phyloP scores from a whole-genome alignment of 148 eudicot genomes.

The Rheum nobile region DNA sequence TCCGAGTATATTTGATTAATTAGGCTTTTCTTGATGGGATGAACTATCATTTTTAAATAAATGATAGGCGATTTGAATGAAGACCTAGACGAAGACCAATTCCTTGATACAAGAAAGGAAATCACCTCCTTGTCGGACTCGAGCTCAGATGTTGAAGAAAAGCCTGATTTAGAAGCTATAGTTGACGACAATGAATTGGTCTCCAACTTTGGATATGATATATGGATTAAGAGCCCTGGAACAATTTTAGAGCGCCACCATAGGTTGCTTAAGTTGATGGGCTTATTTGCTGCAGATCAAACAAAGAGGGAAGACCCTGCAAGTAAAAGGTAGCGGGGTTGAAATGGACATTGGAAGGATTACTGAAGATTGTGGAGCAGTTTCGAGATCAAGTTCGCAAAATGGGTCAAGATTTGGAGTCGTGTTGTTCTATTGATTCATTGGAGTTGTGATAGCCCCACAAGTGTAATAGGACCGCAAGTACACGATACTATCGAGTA shows the following conservation, averaged over 20 bases:
- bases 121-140: slow-evolving; percentile 49
- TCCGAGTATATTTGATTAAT: slow-evolving; percentile 8
- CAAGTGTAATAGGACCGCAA: too few relatives aligned
- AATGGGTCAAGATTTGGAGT: slow-evolving; percentile 26
- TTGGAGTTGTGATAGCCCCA: slow-evolving; percentile 22
- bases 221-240: slow-evolving; percentile 55
- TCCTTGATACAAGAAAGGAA: slow-evolving; percentile 61
- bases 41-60: slow-evolving; percentile 19
- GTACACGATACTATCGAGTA: too few relatives aligned
- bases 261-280: slow-evolving; percentile 54
- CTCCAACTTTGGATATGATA: slow-evolving; percentile 36
- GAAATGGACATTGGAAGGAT: slow-evolving; percentile 21
- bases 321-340: slow-evolving; percentile 8
- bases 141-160: slow-evolving; percentile 32
- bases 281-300: slow-evolving; percentile 17
- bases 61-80: slow-evolving; percentile 23
- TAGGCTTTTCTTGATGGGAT: slow-evolving; percentile 10
- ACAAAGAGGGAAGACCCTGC: slow-evolving; percentile 15
- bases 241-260: slow-evolving; percentile 45
- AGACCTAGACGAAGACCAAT: slow-evolving; percentile 44
- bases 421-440: slow-evolving; percentile 25
- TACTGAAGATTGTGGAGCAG: slow-evolving; percentile 35
- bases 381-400: slow-evolving; percentile 26
- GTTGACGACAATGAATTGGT: slow-evolving; percentile 13
- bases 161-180: slow-evolving; percentile 27